These are phyloP conservation scores for Lipomyces japonicus DNA, from an alignment of 805 yeast genomes.

Conservation along the genomic window DNA sequence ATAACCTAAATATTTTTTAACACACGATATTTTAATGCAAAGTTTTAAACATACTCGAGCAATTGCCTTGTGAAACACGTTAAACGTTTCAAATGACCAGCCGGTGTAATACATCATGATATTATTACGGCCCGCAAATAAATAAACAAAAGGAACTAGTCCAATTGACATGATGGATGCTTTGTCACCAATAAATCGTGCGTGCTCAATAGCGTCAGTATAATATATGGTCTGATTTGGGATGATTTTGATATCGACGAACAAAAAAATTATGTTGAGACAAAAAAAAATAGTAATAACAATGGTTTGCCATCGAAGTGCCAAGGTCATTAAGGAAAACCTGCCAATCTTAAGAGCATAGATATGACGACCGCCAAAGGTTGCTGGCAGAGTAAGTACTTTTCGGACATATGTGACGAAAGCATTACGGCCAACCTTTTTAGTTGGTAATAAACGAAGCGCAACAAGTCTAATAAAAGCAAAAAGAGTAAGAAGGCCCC, in stretches of 20 bases:
- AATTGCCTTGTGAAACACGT: slow-evolving; percentile 61
- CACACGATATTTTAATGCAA: no score
- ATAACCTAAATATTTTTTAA: no score
- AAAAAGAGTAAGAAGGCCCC: slow-evolving; percentile 16
- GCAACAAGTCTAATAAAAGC: slow-evolving; percentile 4
- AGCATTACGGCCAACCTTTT: background rate
- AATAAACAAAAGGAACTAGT: slow-evolving; percentile 51
- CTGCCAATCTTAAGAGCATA: slow-evolving; percentile 24
- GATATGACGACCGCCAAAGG: slow-evolving; percentile 32
- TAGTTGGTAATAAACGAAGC: slow-evolving; percentile 5
- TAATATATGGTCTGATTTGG: background rate
- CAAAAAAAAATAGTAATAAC: slow-evolving; percentile 1
- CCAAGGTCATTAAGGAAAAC: slow-evolving; percentile 33
- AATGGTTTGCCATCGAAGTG: slow-evolving; percentile 40
- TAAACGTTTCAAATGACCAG: slow-evolving; percentile 59
- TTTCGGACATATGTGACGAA: slow-evolving; percentile 16
- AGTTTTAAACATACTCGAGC: no score
- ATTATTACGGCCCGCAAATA: slow-evolving; percentile 73
- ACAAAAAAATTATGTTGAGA: slow-evolving; percentile 12
- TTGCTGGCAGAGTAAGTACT: slow-evolving; percentile 32
- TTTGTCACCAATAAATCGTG: slow-evolving; percentile 12
- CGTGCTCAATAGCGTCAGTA: background rate
- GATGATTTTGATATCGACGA: slow-evolving; percentile 2
- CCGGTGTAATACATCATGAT: slow-evolving; percentile 62
- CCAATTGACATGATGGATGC: slow-evolving; percentile 33